Base-by-base conservation (phyloP, 2,329 filamentous ascomycete species). In the Aureobasidium leucospermi region DNA sequence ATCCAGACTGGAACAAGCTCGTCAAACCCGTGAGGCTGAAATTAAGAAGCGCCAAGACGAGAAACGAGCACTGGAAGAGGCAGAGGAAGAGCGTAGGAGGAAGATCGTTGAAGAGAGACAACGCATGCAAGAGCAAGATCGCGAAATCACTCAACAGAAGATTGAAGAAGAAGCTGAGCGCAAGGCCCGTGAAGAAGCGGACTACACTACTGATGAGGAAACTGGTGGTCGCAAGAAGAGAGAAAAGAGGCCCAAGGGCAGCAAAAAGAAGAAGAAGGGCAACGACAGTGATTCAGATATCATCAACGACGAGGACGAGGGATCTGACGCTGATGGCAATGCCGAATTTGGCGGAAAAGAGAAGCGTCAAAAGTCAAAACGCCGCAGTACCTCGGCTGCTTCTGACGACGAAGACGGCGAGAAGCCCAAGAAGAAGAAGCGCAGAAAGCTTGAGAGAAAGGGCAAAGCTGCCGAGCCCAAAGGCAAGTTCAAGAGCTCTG, bases 81-180 rank as follows among this genome's bases (percentile, higher is more conserved):
- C 80, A 58, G 88, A 91, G 65, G 81, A 82, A 34, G 89, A 93
- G 70, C 81, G 86, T 59, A 87, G 90, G 67, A 85, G 87, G 62
- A 89, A 90, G 75, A 87, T 97, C 64, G 83, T 85, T n/a, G 89
- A 90, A 69, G 92, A 97, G 71, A 86, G 93, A 61, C 85, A 89
- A 65, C 84, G 83, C 67, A 92, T 97, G 69, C 81, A 86, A 16
- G 89, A 91, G 61, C 82, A 85, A 45, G 78, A 96, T 68, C 82
- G 89, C 57, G 80, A 84, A 64, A 78, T 90, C 49, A 89, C 90
- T 28, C 85, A 87, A 66, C 79, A 85, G 67, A 83, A 89, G 34
- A 79, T 81, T 1, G 87, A 88, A 64, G 88, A 91, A 65, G 88
- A 93, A 61, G 79, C 80, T 60, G 77, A 78, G 42, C 80, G 84